These are phyloP conservation scores for Triticum monococcum DNA, from an alignment of 176 grass and related monocot genomes.

Conservation along the genomic window DNA sequence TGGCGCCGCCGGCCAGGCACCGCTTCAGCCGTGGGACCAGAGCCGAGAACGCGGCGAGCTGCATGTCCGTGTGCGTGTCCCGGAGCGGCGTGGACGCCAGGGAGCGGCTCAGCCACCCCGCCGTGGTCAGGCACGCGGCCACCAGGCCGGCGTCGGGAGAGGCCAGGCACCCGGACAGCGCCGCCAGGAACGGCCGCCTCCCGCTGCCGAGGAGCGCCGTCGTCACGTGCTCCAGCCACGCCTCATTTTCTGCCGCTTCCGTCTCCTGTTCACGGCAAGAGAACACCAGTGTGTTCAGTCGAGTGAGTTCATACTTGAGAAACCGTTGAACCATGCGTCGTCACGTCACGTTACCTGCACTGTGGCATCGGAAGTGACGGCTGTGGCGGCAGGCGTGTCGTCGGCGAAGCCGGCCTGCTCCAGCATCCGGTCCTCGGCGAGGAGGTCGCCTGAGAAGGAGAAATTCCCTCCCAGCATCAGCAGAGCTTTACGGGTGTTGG, in stretches of 20 bases:
- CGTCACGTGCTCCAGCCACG: constrained; percentile 29
- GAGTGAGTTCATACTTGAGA: background rate
- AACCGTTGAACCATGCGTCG: background rate
- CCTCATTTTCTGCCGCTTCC: constrained; percentile 23
- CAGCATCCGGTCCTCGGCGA: constrained; percentile 46
- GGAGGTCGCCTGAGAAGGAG: constrained; percentile 44
- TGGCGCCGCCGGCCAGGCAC: background rate
- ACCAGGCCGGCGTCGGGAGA: constrained; percentile 31
- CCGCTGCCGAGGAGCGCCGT: constrained; percentile 32
- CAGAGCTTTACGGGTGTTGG: constrained; percentile 41
- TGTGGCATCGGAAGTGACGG: background rate
- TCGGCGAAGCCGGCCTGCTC: constrained; percentile 39
- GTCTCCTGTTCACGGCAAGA: constrained; percentile 15
- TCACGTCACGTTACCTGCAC: background rate
- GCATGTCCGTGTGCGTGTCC: constrained; percentile 19
- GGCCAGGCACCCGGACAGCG: constrained; percentile 52
- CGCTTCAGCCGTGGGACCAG: constrained; percentile 45
- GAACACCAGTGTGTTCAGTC: background rate
- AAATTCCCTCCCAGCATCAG: constrained; percentile 60
- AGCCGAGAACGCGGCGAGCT: constrained; percentile 50
- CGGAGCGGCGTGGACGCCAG: background rate
- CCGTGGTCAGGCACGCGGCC: constrained; percentile 42
- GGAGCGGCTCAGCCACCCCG: constrained; percentile 52
- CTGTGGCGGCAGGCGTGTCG: background rate
- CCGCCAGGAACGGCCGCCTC: constrained; percentile 46